Evolutionary conservation across 2,329 filamentous ascomycete species (phyloP).

Genomic region (Pseudogymnoascus sp.): DNA sequence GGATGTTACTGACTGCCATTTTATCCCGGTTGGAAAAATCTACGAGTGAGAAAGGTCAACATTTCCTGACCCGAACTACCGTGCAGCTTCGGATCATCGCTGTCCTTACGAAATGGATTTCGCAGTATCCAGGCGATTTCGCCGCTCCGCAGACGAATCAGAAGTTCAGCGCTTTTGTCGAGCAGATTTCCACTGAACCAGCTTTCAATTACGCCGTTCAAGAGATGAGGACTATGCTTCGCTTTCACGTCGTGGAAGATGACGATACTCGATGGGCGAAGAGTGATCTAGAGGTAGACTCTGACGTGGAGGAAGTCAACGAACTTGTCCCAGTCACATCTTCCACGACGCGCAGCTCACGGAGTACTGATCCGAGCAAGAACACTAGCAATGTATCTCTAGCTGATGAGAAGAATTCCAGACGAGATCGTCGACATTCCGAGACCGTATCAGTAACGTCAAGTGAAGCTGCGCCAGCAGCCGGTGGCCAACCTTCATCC

Average conservation of each 20-base stretch:
- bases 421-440: slow-evolving; percentile 3
- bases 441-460: slow-evolving; percentile 18
- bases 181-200: slow-evolving; percentile 65
- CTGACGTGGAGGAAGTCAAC: slow-evolving; percentile 25
- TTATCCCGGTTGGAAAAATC: slow-evolving; percentile 68
- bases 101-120: slow-evolving; percentile 83
- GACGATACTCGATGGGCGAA: slow-evolving; percentile 93
- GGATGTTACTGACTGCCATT: slow-evolving; percentile 70
- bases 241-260: slow-evolving; percentile 68
- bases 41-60: slow-evolving; percentile 58
- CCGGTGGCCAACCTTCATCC: slow-evolving; percentile 35
- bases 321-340: slow-evolving; percentile 16
- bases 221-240: slow-evolving; percentile 75
- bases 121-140: slow-evolving; percentile 87
- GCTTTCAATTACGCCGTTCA: slow-evolving; percentile 80
- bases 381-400: slow-evolving; percentile 46
- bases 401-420: slow-evolving; percentile 35
- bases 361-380: slow-evolving; percentile 34
- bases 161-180: slow-evolving; percentile 69
- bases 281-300: slow-evolving; percentile 55
- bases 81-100: slow-evolving; percentile 79
- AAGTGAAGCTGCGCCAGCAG: slow-evolving; percentile 21
- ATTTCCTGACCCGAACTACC: slow-evolving; percentile 70
- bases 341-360: slow-evolving; percentile 14
- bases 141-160: slow-evolving; percentile 68